A percentile compares a stretch with the other conserved stretches of the same genome.
Conservation (phyloP, 768 basidiomycete genomes). For the Pleurotus ostreatus region DNA sequence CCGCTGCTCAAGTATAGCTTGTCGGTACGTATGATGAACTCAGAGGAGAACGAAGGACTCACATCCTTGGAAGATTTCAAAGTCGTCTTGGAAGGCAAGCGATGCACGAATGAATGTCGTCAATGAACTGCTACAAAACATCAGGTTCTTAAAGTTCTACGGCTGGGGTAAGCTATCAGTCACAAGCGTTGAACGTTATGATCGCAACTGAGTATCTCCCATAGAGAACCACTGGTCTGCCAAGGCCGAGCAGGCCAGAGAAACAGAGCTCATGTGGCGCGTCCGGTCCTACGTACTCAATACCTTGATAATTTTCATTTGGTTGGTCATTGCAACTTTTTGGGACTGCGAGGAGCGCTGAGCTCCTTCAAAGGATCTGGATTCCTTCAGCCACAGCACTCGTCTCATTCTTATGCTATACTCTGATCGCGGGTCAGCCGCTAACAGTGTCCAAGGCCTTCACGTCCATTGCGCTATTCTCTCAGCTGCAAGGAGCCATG, state of each 20-base stretch:
- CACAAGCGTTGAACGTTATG: background rate
- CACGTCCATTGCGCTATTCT: conserved; percentile 74
- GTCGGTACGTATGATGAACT: conserved; percentile 34
- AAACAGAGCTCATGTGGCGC: conserved; percentile 64
- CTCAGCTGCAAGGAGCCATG: conserved; percentile 67
- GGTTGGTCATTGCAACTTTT: conserved; percentile 31
- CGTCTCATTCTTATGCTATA: conserved; percentile 61
- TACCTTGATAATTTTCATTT: conserved; percentile 65
- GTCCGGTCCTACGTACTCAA: conserved; percentile 60
- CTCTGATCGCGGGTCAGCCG: conserved; percentile 56
- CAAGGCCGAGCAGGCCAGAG: conserved; percentile 48
- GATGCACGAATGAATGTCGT: conserved; percentile 69
- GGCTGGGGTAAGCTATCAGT: conserved; percentile 56
- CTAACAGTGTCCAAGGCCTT: conserved; percentile 81
- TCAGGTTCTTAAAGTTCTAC: conserved; percentile 71
- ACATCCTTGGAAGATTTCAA: conserved; percentile 40
- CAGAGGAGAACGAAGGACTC: conserved; percentile 1
- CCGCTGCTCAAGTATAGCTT: conserved; percentile 66
- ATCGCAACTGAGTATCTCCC: conserved; percentile 6
- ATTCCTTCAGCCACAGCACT: conserved; percentile 68
- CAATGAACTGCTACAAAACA: conserved; percentile 74
- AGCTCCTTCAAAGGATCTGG: conserved; percentile 49
- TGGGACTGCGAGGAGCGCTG: background rate
- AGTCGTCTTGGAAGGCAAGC: conserved; percentile 55
- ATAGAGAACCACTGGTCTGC: conserved; percentile 59